Evolutionary conservation across 768 basidiomycete genomes (phyloP), one percentile per base, ranked within the genome.

Genomic region (Lentinula sp.): DNA sequence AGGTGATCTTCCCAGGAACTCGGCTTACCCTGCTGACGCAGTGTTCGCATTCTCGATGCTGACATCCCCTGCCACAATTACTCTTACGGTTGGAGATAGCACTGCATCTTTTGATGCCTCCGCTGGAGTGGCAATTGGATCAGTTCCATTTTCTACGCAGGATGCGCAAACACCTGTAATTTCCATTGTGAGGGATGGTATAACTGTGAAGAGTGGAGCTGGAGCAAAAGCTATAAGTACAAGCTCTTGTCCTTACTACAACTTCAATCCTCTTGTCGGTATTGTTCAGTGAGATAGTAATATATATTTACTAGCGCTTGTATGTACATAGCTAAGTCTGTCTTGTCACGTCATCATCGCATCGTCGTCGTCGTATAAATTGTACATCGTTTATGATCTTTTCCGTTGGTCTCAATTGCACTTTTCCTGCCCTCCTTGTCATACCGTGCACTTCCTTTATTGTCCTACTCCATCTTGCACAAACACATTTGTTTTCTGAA

Each of bases 21-120:
- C 69, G 32, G 61, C 65, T 42, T 70, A 68, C 67, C 73, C 74
- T 51, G 63, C 69, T 16, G 74, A 79, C 64, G 72, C 70, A 13
- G 69, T 78, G 57, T 79, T 76, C 62, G 76, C 72, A 16, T 65
- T 77, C 41, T 69, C 77, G 9, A 70, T 79, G 55, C 66, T 76
- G 53, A 70, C 66, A 16, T 61, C 65, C 4, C 55, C 69, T 3
- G 73, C 71, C 4, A 72, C 69, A 13, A 66, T 78, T 59, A 67
- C 66, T 20, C 68, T 80, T 37, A 65, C 66, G 60, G 68, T 72
- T 18, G 71, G 71, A 28, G 66, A 65, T 15, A 70, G 63, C 20
- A 61, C 64, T 13, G 61, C 59, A 32, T 60, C 66, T 20, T 69
- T 64, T 36, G 51, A 61, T 42, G 69, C 62, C 35, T 46, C 36